These are phyloP conservation scores for Psilocybe azurescens DNA, from an alignment of 768 basidiomycete genomes.

Conservation along the genomic window DNA sequence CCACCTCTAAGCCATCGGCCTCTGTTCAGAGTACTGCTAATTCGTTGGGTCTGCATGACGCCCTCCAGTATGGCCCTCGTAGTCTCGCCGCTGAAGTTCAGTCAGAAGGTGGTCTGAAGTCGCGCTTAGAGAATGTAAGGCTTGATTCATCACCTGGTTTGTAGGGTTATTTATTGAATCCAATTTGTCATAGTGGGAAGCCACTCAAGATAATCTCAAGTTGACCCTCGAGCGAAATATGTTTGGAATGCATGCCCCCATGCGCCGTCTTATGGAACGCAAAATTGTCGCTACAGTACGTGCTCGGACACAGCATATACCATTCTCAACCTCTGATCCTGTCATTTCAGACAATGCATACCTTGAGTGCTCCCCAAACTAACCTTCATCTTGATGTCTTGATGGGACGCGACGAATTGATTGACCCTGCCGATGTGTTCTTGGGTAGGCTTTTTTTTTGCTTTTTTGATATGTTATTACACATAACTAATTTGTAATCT, in stretches of 20 bases:
- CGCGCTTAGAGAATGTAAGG: slow-evolving; percentile 79
- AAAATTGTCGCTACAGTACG: slow-evolving; percentile 80
- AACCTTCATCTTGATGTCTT: slow-evolving; percentile 93
- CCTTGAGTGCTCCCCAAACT: slow-evolving; percentile 65
- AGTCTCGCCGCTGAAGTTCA: slow-evolving; percentile 80
- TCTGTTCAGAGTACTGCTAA: slow-evolving; percentile 73
- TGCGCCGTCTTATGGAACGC: slow-evolving; percentile 93
- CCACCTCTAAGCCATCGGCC: slow-evolving; percentile 56
- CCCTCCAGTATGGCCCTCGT: slow-evolving; percentile 83
- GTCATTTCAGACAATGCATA: slow-evolving; percentile 60
- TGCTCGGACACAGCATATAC: slow-evolving; percentile 11
- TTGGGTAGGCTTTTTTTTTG: slow-evolving; percentile 51
- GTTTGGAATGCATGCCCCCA: slow-evolving; percentile 88
- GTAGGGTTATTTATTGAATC: neutral
- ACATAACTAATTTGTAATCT: slow-evolving; percentile 14
- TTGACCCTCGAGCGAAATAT: slow-evolving; percentile 84
- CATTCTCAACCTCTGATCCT: neutral
- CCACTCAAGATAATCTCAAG: slow-evolving; percentile 87
- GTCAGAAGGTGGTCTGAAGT: slow-evolving; percentile 62
- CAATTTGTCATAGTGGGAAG: slow-evolving; percentile 75
- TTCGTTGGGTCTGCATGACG: slow-evolving; percentile 85
- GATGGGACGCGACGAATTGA: slow-evolving; percentile 87
- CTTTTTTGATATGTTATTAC: neutral
- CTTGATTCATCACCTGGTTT: neutral
- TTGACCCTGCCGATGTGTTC: slow-evolving; percentile 84